phyloP scores from a whole-genome alignment of 2,329 filamentous ascomycete species.

The Emergomyces orientalis region DNA sequence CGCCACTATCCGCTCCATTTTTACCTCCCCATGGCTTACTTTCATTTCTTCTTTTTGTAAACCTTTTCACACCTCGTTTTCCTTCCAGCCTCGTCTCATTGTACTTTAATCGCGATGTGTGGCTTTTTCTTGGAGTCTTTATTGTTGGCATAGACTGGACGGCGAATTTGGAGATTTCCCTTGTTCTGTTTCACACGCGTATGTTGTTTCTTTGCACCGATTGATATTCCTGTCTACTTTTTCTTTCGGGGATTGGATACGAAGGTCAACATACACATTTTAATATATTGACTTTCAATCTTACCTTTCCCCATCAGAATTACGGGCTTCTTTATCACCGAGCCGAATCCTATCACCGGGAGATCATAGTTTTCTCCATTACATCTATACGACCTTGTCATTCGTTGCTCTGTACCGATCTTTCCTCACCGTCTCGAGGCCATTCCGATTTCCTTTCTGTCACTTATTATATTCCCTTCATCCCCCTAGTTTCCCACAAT shows the following conservation, averaged over 20 bases:
- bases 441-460: background rate
- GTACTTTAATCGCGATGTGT: background rate
- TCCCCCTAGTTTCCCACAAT: background rate
- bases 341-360: too few species aligned
- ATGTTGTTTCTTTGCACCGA: background rate
- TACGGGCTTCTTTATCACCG: background rate
- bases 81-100: background rate
- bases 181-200: background rate
- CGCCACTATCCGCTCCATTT: background rate
- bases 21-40: background rate
- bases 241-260: background rate
- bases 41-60: slow-evolving; percentile 5
- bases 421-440: background rate
- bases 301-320: background rate
- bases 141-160: background rate
- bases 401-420: background rate
- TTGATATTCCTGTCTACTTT: too few species aligned
- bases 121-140: background rate
- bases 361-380: background rate
- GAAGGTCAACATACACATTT: too few species aligned
- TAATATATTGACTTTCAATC: background rate
- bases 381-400: background rate
- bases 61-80: background rate
- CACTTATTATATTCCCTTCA: background rate
- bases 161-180: background rate